Conservation (phyloP, 805 yeast genomes). For the Candida koratica region DNA sequence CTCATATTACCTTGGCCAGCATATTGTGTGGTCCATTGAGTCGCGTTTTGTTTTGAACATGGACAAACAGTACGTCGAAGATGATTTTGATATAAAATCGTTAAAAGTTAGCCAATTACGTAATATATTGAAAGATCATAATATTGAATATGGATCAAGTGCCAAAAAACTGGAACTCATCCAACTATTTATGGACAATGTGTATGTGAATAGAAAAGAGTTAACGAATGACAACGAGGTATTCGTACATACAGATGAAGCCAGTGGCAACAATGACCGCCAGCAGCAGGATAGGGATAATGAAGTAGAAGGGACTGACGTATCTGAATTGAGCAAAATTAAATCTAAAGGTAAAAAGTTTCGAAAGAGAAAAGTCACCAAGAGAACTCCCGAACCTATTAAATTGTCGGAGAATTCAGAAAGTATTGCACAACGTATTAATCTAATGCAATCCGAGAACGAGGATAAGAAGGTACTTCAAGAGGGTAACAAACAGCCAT, state of each 20-base stretch:
- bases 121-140: constrained; percentile 57
- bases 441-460: neutral
- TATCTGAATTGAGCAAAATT: neutral
- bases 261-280: constrained; percentile 5
- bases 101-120: constrained; percentile 70
- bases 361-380: neutral
- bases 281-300: neutral
- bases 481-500: neutral
- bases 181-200: constrained; percentile 50
- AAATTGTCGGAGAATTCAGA: constrained; percentile 5
- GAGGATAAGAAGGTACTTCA: too few relatives aligned
- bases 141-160: constrained; percentile 55
- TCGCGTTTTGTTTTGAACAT: constrained; percentile 5
- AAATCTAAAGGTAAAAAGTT: constrained; percentile 10
- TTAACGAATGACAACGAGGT: constrained; percentile 39
- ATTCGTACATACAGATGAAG: constrained; percentile 16
- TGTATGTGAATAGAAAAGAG: constrained; percentile 46
- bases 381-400: neutral
- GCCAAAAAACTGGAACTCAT: constrained; percentile 69
- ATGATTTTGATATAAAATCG: constrained; percentile 63
- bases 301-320: neutral
- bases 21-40: neutral
- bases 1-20: neutral
- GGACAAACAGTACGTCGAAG: constrained; percentile 5
- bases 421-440: constrained; percentile 7